Base-by-base conservation (phyloP, 345 rosid genomes). In the Eutrema heterophyllum region DNA sequence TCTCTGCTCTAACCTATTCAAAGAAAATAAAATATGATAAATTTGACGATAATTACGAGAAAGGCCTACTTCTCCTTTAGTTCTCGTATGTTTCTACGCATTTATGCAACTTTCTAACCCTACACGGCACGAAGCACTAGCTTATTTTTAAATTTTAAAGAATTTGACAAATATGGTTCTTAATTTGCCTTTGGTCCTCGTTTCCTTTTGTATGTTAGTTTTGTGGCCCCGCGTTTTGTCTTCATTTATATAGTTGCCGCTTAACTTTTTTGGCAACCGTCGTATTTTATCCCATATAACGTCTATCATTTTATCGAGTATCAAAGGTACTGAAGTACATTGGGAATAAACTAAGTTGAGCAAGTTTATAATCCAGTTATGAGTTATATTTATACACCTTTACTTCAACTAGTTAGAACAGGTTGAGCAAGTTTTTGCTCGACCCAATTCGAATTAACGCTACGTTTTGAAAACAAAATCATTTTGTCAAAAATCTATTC, bases 41-140 rank as follows among this genome's bases (percentile, higher is more conserved):
- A 40, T 33, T 64, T 57, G 67, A 57, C 60, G 72, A 74, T 58
- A 39, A 40, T 58, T 49, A 73, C 78, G 78, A 74, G 66, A 74
- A 74, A 74, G 72, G 26, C 44, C 16, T 48, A 74, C 78, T 57
- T 73, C 48, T 14, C 7, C 77, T 44, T 6, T 66, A 38, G 58
- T 48, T 74, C 33, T 48, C 52, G 67, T 73, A 73, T 73, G 78
- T 73, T 73, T 73, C 35, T 65, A 56, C 78, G 72, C 78, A 74
- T 74, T 65, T 74, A 58, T 58, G 72, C 61, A 67, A 67, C 67
- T 74, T 58, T 67, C 61, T 67, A 74, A 58, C 61, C 67, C 72
- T 67, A 74, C 72, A 67, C 53, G 72, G 78, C 72, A 74, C 78
- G 45, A 30, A 74, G 67, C 72, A 74, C 72, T 74, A 54, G 32